A percentile compares a stretch with the other conserved stretches of the same genome.
phyloP scores from a whole-genome alignment of 768 basidiomycete species.

The Naganishia antarctica region DNA sequence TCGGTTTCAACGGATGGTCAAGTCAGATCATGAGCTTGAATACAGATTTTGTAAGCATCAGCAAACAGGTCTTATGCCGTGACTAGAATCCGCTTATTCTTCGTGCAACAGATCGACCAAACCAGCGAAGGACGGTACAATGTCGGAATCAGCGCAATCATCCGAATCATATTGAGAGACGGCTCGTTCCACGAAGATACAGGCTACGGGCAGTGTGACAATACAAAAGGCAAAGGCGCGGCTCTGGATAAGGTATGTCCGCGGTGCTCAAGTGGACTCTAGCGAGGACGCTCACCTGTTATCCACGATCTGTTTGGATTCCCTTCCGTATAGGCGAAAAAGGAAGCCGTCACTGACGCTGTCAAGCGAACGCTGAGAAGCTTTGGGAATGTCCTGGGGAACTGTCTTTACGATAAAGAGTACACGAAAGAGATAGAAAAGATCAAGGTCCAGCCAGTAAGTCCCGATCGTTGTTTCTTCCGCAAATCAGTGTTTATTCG shows the following conservation, averaged over 20 bases:
- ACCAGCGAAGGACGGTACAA: constrained; percentile 13
- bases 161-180: constrained; percentile 79
- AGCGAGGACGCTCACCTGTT: too few relatives aligned
- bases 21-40: constrained; percentile 68
- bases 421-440: constrained; percentile 79
- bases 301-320: neutral
- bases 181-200: constrained; percentile 90
- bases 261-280: constrained; percentile 4
- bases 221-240: constrained; percentile 73
- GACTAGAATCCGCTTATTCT: too few relatives aligned
- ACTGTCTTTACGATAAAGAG: constrained; percentile 93
- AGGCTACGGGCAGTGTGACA: constrained; percentile 83
- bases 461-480: constrained; percentile 43
- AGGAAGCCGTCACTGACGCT: constrained; percentile 93
- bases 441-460: constrained; percentile 75
- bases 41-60: constrained; percentile 49
- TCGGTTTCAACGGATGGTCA: constrained; percentile 96
- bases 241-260: constrained; percentile 81
- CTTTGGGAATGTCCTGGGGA: constrained; percentile 91
- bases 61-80: constrained; percentile 25
- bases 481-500: neutral
- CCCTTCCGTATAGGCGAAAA: constrained; percentile 70
- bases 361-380: constrained; percentile 83
- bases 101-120: constrained; percentile 21
- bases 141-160: constrained; percentile 60